Percentiles rank a stretch among this genome's conserved stretches.
These are phyloP conservation scores for Penicillium sp. DNA, from an alignment of 2,329 filamentous ascomycete genomes.

Conservation along the genomic window DNA sequence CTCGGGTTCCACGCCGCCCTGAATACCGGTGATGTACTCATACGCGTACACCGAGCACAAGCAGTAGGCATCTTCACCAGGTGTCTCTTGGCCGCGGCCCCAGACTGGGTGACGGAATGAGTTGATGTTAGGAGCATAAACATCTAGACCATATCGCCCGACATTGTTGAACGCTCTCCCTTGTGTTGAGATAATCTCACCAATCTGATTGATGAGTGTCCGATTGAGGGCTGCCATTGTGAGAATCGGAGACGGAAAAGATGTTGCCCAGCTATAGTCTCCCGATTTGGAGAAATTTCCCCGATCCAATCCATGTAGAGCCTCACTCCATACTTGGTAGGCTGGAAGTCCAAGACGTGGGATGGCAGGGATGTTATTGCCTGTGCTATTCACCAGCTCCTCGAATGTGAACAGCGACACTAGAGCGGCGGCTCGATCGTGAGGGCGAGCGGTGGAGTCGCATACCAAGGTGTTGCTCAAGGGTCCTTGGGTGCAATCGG, in stretches of 20 bases:
- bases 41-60: constrained; percentile 55
- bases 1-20: constrained; percentile 50
- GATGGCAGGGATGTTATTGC: constrained; percentile 54
- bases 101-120: constrained; percentile 66
- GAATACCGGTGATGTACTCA: constrained; percentile 58
- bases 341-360: constrained; percentile 59
- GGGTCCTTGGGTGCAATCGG: constrained; percentile 57
- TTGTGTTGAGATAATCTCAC: constrained; percentile 59
- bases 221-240: constrained; percentile 68
- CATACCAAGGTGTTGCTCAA: constrained; percentile 57
- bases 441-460: constrained; percentile 47
- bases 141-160: constrained; percentile 48
- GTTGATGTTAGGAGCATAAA: constrained; percentile 67
- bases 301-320: constrained; percentile 65
- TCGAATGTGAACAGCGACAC: constrained; percentile 56
- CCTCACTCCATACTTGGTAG: constrained; percentile 65
- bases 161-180: constrained; percentile 67
- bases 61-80: constrained; percentile 60
- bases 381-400: constrained; percentile 61
- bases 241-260: constrained; percentile 67
- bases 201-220: constrained; percentile 61
- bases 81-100: constrained; percentile 65
- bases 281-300: constrained; percentile 58
- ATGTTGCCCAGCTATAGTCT: constrained; percentile 63
- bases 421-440: constrained; percentile 52